phyloP scores from a whole-genome alignment of 2,329 filamentous ascomycete genomes.

The Diaporthe sp. region DNA sequence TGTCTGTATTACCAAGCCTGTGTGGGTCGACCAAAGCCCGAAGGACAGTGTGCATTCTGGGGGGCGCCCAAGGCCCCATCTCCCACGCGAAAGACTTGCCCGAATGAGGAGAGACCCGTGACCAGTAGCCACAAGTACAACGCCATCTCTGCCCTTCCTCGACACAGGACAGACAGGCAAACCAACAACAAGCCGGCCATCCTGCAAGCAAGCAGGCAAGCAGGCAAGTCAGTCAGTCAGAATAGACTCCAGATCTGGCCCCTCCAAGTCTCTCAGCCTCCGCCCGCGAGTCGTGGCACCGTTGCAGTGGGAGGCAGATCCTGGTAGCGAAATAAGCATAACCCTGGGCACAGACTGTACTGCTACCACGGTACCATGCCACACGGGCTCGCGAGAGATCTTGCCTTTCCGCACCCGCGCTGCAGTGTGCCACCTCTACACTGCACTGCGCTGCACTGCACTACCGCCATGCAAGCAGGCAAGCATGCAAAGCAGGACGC shows the following conservation, averaged over 20 bases:
- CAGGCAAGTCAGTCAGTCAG: neutral
- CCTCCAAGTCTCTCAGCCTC: slow-evolving; percentile 25
- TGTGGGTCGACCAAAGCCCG: slow-evolving; percentile 12
- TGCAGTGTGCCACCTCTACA: slow-evolving; percentile 6
- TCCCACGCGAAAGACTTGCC: neutral
- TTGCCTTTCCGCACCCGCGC: slow-evolving; percentile 28
- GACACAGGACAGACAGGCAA: too few species aligned
- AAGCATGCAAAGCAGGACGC: neutral
- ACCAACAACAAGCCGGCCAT: neutral
- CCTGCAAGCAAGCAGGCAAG: neutral
- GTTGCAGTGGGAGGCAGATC: slow-evolving; percentile 25
- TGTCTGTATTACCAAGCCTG: slow-evolving; percentile 15
- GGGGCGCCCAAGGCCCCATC: neutral
- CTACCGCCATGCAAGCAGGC: neutral
- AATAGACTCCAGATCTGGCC: slow-evolving; percentile 23
- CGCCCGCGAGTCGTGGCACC: slow-evolving; percentile 23
- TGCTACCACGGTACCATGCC: slow-evolving; percentile 2
- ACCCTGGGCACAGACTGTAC: slow-evolving; percentile 30
- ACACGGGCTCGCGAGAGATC: slow-evolving; percentile 10
- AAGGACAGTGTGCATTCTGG: neutral
- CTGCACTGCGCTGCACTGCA: neutral
- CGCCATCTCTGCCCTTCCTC: neutral
- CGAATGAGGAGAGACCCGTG: neutral
- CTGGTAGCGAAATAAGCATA: slow-evolving; percentile 35
- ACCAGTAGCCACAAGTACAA: neutral